Percentiles rank a stretch among this genome's conserved stretches.
Evolutionary conservation across 192 early-diverging fungal species (phyloP).

Genomic region (Coemansia reversa): DNA sequence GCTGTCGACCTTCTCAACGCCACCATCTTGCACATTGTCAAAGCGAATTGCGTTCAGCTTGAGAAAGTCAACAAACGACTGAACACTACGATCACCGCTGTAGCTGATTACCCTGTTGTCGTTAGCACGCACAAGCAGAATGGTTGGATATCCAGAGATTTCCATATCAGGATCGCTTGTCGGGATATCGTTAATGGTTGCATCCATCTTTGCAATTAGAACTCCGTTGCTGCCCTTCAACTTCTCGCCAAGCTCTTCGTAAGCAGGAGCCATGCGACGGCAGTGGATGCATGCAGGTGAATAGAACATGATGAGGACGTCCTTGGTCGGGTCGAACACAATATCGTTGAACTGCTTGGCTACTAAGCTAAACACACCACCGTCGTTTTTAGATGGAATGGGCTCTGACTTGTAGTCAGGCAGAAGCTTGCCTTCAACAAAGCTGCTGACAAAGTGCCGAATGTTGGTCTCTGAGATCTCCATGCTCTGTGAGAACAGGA

Average conservation of each 20-base stretch:
- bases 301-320: constrained; percentile 92
- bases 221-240: constrained; percentile 51
- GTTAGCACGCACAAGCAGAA: constrained; percentile 85
- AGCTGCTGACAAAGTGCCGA: constrained; percentile 60
- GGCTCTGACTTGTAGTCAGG: constrained; percentile 78
- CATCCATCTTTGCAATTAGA: constrained; percentile 91
- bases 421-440: constrained; percentile 62
- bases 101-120: constrained; percentile 76
- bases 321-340: constrained; percentile 81
- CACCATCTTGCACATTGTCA: constrained; percentile 4
- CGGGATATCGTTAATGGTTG: constrained; percentile 90
- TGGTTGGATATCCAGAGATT: constrained; percentile 90
- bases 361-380: constrained; percentile 84
- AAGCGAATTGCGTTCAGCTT: constrained; percentile 61
- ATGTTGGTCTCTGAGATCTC: constrained; percentile 61
- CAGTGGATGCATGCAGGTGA: constrained; percentile 86
- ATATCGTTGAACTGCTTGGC: constrained; percentile 75
- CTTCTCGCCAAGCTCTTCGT: constrained; percentile 73
- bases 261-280: constrained; percentile 70
- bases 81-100: constrained; percentile 74
- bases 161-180: constrained; percentile 59
- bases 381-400: constrained; percentile 78
- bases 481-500: constrained; percentile 69
- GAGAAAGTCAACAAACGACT: constrained; percentile 75
- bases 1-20: not conserved